Evolutionary conservation across 345 rosid species (phyloP).

Genomic region (Geranium rotundifolium): DNA sequence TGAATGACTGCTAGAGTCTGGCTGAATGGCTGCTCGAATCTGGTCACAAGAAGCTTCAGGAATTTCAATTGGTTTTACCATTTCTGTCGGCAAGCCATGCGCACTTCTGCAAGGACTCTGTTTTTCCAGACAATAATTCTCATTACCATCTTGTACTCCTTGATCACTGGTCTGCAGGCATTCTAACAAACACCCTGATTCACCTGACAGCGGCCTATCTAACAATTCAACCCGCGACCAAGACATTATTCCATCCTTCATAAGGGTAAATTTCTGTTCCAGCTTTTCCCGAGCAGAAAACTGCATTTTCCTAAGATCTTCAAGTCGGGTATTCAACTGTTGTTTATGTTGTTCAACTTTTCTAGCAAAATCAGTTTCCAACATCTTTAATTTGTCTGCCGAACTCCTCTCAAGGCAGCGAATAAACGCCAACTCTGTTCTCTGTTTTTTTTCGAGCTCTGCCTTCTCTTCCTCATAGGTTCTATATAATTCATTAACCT

Average conservation of each 20-base stretch:
- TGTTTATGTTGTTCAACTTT: constrained; percentile 29
- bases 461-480: constrained; percentile 36
- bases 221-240: constrained; percentile 35
- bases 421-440: constrained; percentile 45
- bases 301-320: constrained; percentile 31
- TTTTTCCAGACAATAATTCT: neutral
- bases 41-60: neutral
- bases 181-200: constrained; percentile 10
- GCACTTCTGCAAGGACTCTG: constrained; percentile 1
- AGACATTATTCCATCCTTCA: constrained; percentile 34
- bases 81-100: constrained; percentile 8
- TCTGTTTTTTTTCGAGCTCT: constrained; percentile 27
- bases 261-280: constrained; percentile 31
- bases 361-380: constrained; percentile 35
- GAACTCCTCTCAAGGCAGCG: constrained; percentile 23
- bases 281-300: constrained; percentile 29
- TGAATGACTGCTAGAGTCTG: neutral
- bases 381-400: constrained; percentile 30
- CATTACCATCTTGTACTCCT: neutral
- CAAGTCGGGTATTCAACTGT: constrained; percentile 22
- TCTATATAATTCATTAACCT: constrained; percentile 26
- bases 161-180: constrained; percentile 6
- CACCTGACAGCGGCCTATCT: constrained; percentile 12
- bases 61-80: constrained; percentile 13
- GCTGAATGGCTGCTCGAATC: neutral